Base-by-base conservation (phyloP, 352 stramenopile genomes). In the Phytophthora aleatoria region DNA sequence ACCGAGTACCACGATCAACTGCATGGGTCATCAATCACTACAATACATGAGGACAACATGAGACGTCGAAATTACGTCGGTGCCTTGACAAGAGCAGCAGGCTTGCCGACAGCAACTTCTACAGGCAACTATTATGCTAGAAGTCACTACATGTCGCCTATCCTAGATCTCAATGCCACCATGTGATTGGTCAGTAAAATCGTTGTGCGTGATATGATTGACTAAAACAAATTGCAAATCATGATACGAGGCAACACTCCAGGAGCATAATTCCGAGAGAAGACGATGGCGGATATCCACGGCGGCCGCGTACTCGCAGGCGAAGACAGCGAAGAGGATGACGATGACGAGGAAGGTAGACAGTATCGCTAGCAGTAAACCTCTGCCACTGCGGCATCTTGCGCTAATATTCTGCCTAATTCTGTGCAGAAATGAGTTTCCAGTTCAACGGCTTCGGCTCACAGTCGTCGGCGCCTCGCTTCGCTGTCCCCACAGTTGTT, bases 271-370 rank as follows among this genome's bases (percentile, higher is more conserved):
- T 41, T 41, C 12, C 35, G n/a, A n/a, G 35, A n/a, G 33, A 64
- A 43, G 36, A 58, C 3, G n/a, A 91, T 90, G 83, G 54, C 76
- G 20, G 71, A 85, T 69, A 80, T 79, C 38, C 76, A 80, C 50
- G 76, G 81, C 55, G 84, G 84, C 2, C 84, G 84, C 45, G 84
- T 92, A 47, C 76, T 89, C 8, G 81, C 80, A 50, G 84, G 84
- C 43, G 84, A 92, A 70, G 84, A 92, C 73, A 92, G 84, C 64
- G 84, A 92, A 69, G 80, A 91, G 50, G 84, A 92, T 61, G 81
- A 89, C 16, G 80, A 90, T 7, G 81, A 91, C 50, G 80, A 90
- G n/a, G 64, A 73, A 73, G 74, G 74, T 79, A 38, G 30, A 7
- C 5, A 11, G 1, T 6, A 15, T 3, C 16, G 20, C 12, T 36